Conservation (phyloP, 2,329 filamentous ascomycete genomes). For the Ophiocordyceps sinensis region DNA sequence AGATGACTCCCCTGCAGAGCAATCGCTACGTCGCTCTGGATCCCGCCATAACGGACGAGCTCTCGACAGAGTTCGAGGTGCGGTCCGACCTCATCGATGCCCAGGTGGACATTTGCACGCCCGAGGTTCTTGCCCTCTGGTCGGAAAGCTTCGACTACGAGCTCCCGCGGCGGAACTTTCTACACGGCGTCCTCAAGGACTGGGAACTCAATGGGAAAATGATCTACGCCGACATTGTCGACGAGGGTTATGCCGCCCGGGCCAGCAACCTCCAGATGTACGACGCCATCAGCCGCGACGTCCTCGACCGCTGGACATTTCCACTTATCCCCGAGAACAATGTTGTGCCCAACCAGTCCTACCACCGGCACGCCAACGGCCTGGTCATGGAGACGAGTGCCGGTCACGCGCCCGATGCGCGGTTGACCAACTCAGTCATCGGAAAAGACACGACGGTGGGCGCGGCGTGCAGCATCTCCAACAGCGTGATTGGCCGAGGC, state of each 20-base stretch:
- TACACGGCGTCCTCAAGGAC: conserved; percentile 89
- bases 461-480: conserved; percentile 51
- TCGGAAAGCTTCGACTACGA: conserved; percentile 98
- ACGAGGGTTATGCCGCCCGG: conserved; percentile 72
- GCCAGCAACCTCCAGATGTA: conserved; percentile 81
- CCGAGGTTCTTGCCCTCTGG: conserved; percentile 88
- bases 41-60: conserved; percentile 58
- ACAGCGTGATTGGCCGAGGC: conserved; percentile 68
- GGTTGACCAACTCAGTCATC: conserved; percentile 58
- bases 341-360: conserved; percentile 61
- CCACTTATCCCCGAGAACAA: conserved; percentile 86
- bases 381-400: conserved; percentile 71
- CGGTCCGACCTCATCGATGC: conserved; percentile 84
- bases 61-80: conserved; percentile 61
- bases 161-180: conserved; percentile 70
- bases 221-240: conserved; percentile 80
- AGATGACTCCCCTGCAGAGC: conserved; percentile 57
- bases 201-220: conserved; percentile 95
- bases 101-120: conserved; percentile 93
- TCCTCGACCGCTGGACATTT: conserved; percentile 77
- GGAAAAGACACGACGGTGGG: conserved; percentile 66
- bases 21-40: conserved; percentile 60
- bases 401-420: conserved; percentile 55
- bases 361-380: conserved; percentile 52
- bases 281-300: conserved; percentile 73